Evolutionary conservation across 2,329 filamentous ascomycete genomes (phyloP).

Genomic region (Biscogniauxia sp.): DNA sequence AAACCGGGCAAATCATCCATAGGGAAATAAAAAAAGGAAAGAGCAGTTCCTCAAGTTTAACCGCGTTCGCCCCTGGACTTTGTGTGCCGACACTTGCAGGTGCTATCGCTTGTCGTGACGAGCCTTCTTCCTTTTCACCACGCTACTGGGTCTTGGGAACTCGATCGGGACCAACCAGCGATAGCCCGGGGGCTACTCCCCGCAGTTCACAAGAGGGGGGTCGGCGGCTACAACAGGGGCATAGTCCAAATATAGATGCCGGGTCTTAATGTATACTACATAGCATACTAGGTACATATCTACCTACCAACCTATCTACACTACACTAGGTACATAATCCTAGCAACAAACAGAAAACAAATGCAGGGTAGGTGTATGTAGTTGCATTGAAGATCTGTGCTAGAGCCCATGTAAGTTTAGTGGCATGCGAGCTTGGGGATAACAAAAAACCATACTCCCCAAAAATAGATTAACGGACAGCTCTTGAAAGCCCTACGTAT

Average conservation of each 20-base stretch:
- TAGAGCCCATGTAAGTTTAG: neutral
- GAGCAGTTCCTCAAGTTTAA: neutral
- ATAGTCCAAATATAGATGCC: slow-evolving; percentile 2
- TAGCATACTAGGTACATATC: neutral
- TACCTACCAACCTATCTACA: too few species aligned
- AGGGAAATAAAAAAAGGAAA: neutral
- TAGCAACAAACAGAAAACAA: neutral
- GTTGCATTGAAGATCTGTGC: neutral
- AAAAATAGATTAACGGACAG: neutral
- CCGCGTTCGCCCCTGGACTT: too few species aligned
- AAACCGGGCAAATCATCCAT: neutral
- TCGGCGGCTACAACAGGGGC: neutral
- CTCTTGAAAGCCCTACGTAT: neutral
- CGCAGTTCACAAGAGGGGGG: neutral
- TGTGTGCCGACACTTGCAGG: too few species aligned
- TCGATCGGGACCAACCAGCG: neutral
- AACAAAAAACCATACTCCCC: neutral
- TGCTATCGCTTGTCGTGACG: too few species aligned
- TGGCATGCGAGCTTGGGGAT: neutral
- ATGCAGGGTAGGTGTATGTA: too few species aligned
- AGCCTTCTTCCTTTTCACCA: too few species aligned
- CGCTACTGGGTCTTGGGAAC: neutral
- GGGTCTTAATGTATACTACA: neutral
- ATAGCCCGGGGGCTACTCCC: neutral
- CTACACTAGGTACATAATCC: neutral